A percentile compares a stretch with the other conserved stretches of the same genome.
Evolutionary conservation across 805 yeast species (phyloP).

Genomic region (Candida krabiensis): DNA sequence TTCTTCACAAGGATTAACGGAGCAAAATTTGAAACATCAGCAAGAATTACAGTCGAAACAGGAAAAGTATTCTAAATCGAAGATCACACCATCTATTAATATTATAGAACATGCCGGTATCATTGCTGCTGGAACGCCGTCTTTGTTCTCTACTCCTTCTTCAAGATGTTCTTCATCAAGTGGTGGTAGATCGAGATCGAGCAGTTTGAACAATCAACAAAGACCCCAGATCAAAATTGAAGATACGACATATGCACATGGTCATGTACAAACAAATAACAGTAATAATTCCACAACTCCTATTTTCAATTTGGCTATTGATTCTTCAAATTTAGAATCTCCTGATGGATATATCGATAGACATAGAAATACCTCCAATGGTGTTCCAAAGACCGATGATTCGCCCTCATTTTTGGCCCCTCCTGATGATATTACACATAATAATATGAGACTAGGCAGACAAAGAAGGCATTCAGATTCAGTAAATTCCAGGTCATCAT

Average conservation of each 20-base stretch:
- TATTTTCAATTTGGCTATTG: conserved; percentile 8
- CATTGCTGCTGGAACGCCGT: conserved; percentile 49
- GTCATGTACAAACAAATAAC: background rate
- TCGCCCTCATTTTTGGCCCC: conserved; percentile 20
- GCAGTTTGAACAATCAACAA: conserved; percentile 18
- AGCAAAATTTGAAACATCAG: conserved; percentile 22
- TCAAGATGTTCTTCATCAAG: conserved; percentile 37
- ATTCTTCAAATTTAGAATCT: background rate
- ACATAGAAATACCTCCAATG: background rate
- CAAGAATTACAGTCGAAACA: conserved; percentile 9
- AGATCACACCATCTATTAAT: conserved; percentile 19
- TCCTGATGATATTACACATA: conserved; percentile 31
- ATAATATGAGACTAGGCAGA: conserved; percentile 40
- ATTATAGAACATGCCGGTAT: conserved; percentile 39
- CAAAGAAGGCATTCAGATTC: conserved; percentile 32
- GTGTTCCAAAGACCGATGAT: conserved; percentile 34
- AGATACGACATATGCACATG: conserved; percentile 17
- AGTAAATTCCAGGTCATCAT: conserved; percentile 31
- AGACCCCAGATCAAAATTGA: conserved; percentile 27
- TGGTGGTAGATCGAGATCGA: conserved; percentile 31
- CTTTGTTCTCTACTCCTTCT: conserved; percentile 53
- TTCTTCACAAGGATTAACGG: conserved; percentile 19
- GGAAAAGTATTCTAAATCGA: background rate
- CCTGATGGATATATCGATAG: too few species aligned
- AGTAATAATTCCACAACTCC: conserved; percentile 5